These are phyloP conservation scores for Calonectria multiphialidica DNA, from an alignment of 2,329 filamentous ascomycete genomes.

Conservation along the genomic window DNA sequence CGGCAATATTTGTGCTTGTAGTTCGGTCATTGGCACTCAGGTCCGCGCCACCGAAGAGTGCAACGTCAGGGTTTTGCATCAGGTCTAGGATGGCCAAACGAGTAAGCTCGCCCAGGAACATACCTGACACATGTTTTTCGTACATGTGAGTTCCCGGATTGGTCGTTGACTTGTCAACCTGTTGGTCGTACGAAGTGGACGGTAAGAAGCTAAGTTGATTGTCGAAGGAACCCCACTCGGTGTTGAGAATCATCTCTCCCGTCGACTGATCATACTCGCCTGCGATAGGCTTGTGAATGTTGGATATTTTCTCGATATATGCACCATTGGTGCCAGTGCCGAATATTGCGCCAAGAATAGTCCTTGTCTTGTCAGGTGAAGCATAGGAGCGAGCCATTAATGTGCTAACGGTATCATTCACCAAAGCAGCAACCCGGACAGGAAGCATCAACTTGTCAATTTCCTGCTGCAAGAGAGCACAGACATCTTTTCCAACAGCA, in stretches of 20 bases:
- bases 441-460: neutral
- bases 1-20: too few relatives aligned
- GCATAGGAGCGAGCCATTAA: slow-evolving; percentile 83
- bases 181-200: neutral
- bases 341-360: slow-evolving; percentile 82
- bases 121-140: neutral
- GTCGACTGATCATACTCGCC: neutral
- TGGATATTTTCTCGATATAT: slow-evolving; percentile 78
- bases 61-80: too few relatives aligned
- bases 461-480: neutral
- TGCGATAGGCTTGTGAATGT: slow-evolving; percentile 59
- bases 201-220: neutral
- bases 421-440: neutral
- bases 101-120: neutral
- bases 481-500: neutral
- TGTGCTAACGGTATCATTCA: slow-evolving; percentile 69
- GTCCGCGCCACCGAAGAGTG: too few relatives aligned
- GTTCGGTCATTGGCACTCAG: too few relatives aligned
- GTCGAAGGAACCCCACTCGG: slow-evolving; percentile 1
- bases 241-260: neutral
- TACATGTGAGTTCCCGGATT: neutral
- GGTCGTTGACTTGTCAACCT: neutral
- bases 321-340: slow-evolving; percentile 86
- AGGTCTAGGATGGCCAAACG: neutral
- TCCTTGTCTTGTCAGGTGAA: slow-evolving; percentile 50